phyloP scores from a whole-genome alignment of 352 stramenopile genomes.

The Elongisporangium prolatum region DNA sequence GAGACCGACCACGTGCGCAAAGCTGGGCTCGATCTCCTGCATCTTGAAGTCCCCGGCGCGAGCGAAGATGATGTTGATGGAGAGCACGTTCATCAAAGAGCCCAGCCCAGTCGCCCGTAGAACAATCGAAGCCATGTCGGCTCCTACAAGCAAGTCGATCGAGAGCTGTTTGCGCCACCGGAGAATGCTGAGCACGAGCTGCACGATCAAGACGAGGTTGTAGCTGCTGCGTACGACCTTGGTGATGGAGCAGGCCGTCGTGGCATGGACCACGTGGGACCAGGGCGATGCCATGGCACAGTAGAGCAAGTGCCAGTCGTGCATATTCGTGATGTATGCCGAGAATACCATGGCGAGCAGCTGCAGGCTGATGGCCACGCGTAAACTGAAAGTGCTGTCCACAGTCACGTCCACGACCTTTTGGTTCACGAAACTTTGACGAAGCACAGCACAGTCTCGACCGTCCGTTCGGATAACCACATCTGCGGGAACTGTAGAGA shows the following conservation, averaged over 20 bases:
- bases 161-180: constrained; percentile 27
- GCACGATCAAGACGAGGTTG: constrained; percentile 29
- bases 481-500: constrained; percentile 33
- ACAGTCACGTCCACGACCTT: constrained; percentile 36
- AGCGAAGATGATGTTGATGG: constrained; percentile 30
- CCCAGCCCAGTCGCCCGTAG: constrained; percentile 23
- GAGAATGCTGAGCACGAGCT: constrained; percentile 27
- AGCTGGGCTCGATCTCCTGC: constrained; percentile 34
- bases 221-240: constrained; percentile 38
- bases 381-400: constrained; percentile 26
- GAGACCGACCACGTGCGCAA: constrained; percentile 26
- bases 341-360: constrained; percentile 26
- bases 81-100: constrained; percentile 21
- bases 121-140: constrained; percentile 16
- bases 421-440: constrained; percentile 38
- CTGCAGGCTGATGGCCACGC: constrained; percentile 25
- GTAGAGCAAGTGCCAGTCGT: constrained; percentile 19
- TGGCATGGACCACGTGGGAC: constrained; percentile 15
- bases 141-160: constrained; percentile 32
- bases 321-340: constrained; percentile 25
- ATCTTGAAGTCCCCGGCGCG: constrained; percentile 27
- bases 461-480: constrained; percentile 29
- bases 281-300: constrained; percentile 19
- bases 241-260: constrained; percentile 24
- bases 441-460: constrained; percentile 16